Conservation (phyloP, 148 eudicot species). For the Polygonum aviculare region DNA sequence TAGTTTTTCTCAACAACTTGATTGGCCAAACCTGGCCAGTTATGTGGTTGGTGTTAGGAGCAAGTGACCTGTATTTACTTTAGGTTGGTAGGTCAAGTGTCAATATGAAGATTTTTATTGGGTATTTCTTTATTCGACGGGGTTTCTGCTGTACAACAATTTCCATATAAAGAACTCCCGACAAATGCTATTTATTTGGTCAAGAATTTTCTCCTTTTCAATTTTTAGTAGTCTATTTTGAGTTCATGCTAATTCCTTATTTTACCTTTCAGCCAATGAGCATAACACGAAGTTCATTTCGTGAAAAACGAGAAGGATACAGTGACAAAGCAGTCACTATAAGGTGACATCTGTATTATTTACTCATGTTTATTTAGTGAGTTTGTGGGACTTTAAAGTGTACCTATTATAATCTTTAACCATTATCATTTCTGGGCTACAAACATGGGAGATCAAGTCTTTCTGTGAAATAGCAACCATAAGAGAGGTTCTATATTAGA, state of each 20-base stretch:
- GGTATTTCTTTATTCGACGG: not conserved
- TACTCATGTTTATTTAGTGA: not conserved
- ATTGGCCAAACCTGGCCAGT: not conserved
- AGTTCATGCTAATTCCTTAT: not conserved
- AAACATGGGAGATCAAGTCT: not conserved
- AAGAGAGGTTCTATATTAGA: not conserved
- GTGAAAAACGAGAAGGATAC: conserved; percentile 78
- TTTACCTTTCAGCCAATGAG: conserved; percentile 61
- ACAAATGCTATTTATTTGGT: not conserved
- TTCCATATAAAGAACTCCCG: not conserved
- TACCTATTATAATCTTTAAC: not conserved
- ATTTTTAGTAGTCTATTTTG: not conserved
- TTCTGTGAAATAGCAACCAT: not conserved
- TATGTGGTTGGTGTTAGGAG: not conserved
- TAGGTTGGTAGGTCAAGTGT: not conserved
- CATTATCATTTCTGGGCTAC: not conserved
- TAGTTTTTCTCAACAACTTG: not conserved
- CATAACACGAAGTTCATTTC: conserved; percentile 70
- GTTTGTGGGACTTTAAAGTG: not conserved
- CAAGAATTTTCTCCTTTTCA: not conserved
- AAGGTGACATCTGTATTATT: conserved; percentile 38
- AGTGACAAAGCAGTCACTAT: conserved; percentile 88
- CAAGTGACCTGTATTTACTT: not conserved
- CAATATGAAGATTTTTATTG: not conserved
- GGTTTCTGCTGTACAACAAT: not conserved